Base-by-base conservation (phyloP, 345 rosid genomes). In the Rhizophora mangle region DNA sequence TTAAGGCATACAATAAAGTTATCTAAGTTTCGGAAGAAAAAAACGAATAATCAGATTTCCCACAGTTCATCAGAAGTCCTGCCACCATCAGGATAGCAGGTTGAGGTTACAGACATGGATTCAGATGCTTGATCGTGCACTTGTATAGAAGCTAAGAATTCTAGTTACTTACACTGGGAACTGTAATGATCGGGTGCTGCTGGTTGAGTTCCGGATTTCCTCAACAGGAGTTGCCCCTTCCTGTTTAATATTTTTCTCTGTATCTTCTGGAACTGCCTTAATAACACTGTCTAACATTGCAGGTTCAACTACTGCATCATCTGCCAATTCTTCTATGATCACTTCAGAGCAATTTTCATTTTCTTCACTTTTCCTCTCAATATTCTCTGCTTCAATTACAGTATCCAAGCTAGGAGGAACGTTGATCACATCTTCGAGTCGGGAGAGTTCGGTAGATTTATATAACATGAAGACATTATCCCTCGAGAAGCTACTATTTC, bases 151-250 rank as follows among this genome's bases (percentile, higher is more conserved):
- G 11, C 47, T 30, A 39, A 24, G 31, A 36, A 5, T 4, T 10
- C 53, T 0, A 43, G 63, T 0, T 51, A 70, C 96, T 85, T 80
- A 95, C 97, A 82, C 2, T 20, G 88, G 96, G 78, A 89, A 95
- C 10, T 82, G 88, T 69, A 92, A 90, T 31, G 99, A 92, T 18
- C 65, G 32, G 24, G 72, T 68, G 76, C 97, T 90, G 74, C 85
- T 81, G 0, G 74, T 62, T 3, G 82, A 74, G 62, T 60, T 76
- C 9, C 65, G 62, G 34, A 49, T 57, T 26, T 70, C 77, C 3
- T 75, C 82, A 2, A 2, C 39, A 21, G 37, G 62, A 16, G 78
- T 47, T 34, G 62, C 13, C 53, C 60, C 73, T 39, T 72, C 78
- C 68, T 63, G 58, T 18, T 8, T 29, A 20, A 51, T 29, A 20